Percentiles rank a stretch among this genome's conserved stretches.
Evolutionary conservation across 306 rosid genomes (phyloP).

Genomic region (Lathyrus tuberosus): DNA sequence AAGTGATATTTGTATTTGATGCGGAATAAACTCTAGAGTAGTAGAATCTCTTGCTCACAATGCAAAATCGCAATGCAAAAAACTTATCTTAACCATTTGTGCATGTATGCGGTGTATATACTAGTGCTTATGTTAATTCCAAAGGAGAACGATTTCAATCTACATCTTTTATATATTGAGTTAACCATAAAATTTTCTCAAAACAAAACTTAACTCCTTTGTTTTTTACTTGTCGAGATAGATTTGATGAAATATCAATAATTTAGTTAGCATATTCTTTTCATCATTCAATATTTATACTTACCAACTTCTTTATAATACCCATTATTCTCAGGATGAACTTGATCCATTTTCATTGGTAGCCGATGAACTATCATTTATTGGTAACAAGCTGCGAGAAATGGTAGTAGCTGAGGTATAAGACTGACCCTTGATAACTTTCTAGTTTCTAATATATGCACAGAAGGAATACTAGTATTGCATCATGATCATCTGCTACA

Average conservation of each 20-base stretch:
- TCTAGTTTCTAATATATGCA: conserved; percentile 33
- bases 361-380: conserved; percentile 79
- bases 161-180: conserved; percentile 14
- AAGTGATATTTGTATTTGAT: neutral
- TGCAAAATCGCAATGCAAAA: neutral
- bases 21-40: neutral
- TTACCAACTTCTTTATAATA: conserved; percentile 20
- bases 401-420: conserved; percentile 91
- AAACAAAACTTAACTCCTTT: conserved; percentile 19
- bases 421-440: conserved; percentile 29
- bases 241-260: neutral
- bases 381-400: conserved; percentile 74
- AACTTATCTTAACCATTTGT: neutral
- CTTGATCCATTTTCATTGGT: conserved; percentile 91
- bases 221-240: conserved; percentile 18
- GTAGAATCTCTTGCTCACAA: conserved; percentile 7
- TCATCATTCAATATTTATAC: conserved; percentile 14
- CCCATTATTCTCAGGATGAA: conserved; percentile 60
- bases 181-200: neutral
- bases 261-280: neutral
- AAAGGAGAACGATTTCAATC: neutral
- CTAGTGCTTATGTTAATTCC: neutral
- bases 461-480: conserved; percentile 7
- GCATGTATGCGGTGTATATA: neutral
- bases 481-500: conserved; percentile 16